Evolutionary conservation across 2,329 filamentous ascomycete genomes (phyloP).

Genomic region (Lachnellula subtilissima): DNA sequence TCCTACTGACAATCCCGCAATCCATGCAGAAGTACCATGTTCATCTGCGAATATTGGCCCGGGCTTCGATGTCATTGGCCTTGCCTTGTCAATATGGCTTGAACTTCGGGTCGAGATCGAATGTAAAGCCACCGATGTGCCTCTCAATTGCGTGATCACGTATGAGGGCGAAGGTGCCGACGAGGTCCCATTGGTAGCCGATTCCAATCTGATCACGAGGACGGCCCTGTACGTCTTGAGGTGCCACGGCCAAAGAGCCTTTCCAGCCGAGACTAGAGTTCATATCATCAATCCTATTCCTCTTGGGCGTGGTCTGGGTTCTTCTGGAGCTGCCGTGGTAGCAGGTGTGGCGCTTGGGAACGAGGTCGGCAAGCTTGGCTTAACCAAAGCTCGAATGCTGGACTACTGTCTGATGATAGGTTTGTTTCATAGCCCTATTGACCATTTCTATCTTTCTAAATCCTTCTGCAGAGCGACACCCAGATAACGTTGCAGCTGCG

Average conservation of each 20-base stretch:
- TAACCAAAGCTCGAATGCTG: constrained; percentile 77
- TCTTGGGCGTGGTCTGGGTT: constrained; percentile 86
- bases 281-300: constrained; percentile 97
- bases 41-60: constrained; percentile 97
- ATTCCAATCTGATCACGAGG: constrained; percentile 87
- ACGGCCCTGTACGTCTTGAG: constrained; percentile 91
- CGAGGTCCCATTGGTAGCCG: constrained; percentile 77
- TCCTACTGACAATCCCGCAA: not conserved
- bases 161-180: constrained; percentile 73
- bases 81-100: constrained; percentile 90
- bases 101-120: constrained; percentile 78
- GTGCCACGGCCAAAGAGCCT: constrained; percentile 81
- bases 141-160: constrained; percentile 82
- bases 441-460: not conserved
- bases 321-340: constrained; percentile 90
- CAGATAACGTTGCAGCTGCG: constrained; percentile 91
- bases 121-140: constrained; percentile 49
- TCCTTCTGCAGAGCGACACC: constrained; percentile 63
- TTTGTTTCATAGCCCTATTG: constrained; percentile 34
- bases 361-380: constrained; percentile 73
- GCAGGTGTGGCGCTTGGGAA: constrained; percentile 91
- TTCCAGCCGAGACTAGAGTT: constrained; percentile 81
- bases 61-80: constrained; percentile 95
- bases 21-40: constrained; percentile 61
- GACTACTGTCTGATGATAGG: constrained; percentile 98